Base-by-base conservation (phyloP, 805 yeast genomes). In the Suhomyces vadensis region DNA sequence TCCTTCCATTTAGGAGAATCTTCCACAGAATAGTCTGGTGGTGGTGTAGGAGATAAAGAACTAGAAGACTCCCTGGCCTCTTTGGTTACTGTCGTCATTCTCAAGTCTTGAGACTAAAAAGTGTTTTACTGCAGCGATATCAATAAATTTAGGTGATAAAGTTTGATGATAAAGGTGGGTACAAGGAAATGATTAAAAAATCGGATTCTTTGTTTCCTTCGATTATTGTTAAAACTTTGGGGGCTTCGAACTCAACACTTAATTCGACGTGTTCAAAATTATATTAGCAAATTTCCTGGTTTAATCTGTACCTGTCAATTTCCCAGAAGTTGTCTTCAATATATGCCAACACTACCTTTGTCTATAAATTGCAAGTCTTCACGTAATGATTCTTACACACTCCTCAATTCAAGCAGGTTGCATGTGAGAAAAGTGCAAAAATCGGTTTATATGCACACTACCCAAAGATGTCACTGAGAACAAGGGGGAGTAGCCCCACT, bases 41-140 rank as follows among this genome's bases (percentile, higher is more conserved):
- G 35, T n/a, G 41, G 22, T 6, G 37, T 20, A 11, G 37, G 38
- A 10, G 42, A 33, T 11, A 40, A 19, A 11, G 41, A 39, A 19
- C 47, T 39, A 1, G 44, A 38, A 3, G 42, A 11, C 3, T 23
- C 31, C 21, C 31, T 29, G 4, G 2, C 16, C 14, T 29, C 33
- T 29, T 29, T 29, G 7, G 9, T 29, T n/a, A 14, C 19, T 14
- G 33, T 14, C 33, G 16, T 29, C 9, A 9, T 23, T 23, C 8
- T 6, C 9, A 9, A 23, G 6, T 9, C 9, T 9, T 23, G 25
- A 9, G 25, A n/a, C n/a, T n/a, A n/a, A n/a, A n/a, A n/a, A n/a
- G n/a, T n/a, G n/a, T n/a, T n/a, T n/a, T n/a, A n/a, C n/a, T n/a
- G n/a, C n/a, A n/a, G n/a, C n/a, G n/a, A n/a, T n/a, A n/a, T n/a